A percentile compares a stretch with the other conserved stretches of the same genome.
These are phyloP conservation scores for Aspergillus melleus DNA, from an alignment of 2,329 filamentous ascomycete species.

Conservation along the genomic window DNA sequence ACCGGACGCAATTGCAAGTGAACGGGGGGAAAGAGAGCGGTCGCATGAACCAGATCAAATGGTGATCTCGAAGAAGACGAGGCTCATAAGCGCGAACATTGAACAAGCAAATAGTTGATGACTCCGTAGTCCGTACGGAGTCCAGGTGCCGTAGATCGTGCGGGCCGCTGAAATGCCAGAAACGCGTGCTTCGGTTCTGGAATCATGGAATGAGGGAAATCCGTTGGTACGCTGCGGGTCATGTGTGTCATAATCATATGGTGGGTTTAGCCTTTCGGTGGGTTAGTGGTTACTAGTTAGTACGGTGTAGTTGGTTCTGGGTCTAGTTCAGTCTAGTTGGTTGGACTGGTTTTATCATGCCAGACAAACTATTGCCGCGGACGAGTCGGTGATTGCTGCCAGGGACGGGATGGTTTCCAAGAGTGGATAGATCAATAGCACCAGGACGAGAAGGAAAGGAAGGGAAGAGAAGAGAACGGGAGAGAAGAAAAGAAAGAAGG, in stretches of 20 bases:
- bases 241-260: background rate
- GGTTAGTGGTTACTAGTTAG: too few relatives aligned
- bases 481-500: background rate
- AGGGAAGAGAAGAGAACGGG: background rate
- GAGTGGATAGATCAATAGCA: background rate
- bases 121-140: background rate
- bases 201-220: background rate
- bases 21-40: background rate
- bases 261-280: too few relatives aligned
- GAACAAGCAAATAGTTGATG: background rate
- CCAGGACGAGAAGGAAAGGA: background rate
- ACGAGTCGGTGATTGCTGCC: background rate
- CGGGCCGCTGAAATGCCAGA: background rate
- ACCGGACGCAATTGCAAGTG: background rate
- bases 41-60: background rate
- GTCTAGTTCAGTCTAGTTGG: background rate
- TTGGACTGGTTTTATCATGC: background rate
- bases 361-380: background rate
- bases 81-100: background rate
- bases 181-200: constrained; percentile 6
- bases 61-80: background rate
- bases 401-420: background rate
- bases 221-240: constrained; percentile 5
- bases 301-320: too few relatives aligned
- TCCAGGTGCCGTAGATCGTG: constrained; percentile 2